Evolutionary conservation across 345 rosid genomes (phyloP), one percentile per base, ranked within the genome.

Genomic region (Gossypium bickii): DNA sequence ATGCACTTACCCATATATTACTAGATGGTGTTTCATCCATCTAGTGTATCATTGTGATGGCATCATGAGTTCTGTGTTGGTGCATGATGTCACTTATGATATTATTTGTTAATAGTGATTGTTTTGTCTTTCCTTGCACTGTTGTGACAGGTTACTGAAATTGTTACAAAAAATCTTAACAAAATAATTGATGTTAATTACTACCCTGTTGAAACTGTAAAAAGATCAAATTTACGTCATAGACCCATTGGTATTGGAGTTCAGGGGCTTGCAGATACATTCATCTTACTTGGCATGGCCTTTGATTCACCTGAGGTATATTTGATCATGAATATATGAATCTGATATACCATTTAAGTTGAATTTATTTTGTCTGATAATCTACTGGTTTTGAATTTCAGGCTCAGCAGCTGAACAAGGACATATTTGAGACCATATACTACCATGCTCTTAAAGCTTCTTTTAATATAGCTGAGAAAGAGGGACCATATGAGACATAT

Each of bases 191-290:
- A 94, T 85, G 94, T 92, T 57, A 94, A 92, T 79, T 85, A 87
- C 81, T 94, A 94, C 75, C 98, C 98, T 47, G 93, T 90, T 81
- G 98, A 94, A 76, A 89, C 88, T 67, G 98, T 97, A 47, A 87
- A 53, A 80, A 88, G 82, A 68, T 94, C 97, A 68, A 94, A 92
- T 78, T 55, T 87, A 43, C 81, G 89, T 52, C 98, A 94, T 29
- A 94, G 97, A 55, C 98, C 98, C 9, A 86, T 94, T 66, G 97
- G 98, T 60, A 92, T 94, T 75, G 97, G 97, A 51, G 93, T 94
- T 44, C 97, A 94, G 82, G 97, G 98, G 76, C 98, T 94, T 74
- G 98, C 98, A 29, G 97, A 94, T 76, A 83, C 97, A 1, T 92
- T 92, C 78, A 92, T 94, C 73, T 87, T 92, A 63, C 94, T 94